These are phyloP conservation scores for Breynia disticha DNA, from an alignment of 441 rosid genomes.

Conservation along the genomic window DNA sequence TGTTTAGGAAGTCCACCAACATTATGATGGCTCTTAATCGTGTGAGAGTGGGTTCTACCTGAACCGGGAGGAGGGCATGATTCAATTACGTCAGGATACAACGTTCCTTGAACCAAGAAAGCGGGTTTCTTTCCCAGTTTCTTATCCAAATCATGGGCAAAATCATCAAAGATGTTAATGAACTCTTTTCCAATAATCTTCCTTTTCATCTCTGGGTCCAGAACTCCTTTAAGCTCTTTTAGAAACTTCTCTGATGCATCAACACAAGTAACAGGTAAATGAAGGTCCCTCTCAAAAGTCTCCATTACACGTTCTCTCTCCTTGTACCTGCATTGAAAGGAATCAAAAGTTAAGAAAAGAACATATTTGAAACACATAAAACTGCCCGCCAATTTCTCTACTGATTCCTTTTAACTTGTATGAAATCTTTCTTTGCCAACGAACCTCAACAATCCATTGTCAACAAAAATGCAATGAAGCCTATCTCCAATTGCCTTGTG, in stretches of 20 bases:
- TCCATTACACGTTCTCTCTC: conserved; percentile 88
- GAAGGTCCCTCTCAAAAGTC: conserved; percentile 78
- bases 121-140: conserved; percentile 67
- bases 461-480: conserved; percentile 88
- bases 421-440: conserved; percentile 1
- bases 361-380: background rate
- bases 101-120: conserved; percentile 83
- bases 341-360: conserved; percentile 7
- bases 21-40: conserved; percentile 90
- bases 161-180: conserved; percentile 61
- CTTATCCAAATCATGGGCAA: conserved; percentile 65
- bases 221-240: conserved; percentile 74
- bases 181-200: conserved; percentile 87
- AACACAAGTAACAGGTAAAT: conserved; percentile 74
- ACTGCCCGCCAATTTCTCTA: no score
- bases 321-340: conserved; percentile 62
- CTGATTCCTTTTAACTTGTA: background rate
- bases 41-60: conserved; percentile 79
- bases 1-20: conserved; percentile 93
- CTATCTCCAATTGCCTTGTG: conserved; percentile 88
- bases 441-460: conserved; percentile 88
- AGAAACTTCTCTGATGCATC: conserved; percentile 71
- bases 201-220: conserved; percentile 83
- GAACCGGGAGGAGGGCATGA: conserved; percentile 97
- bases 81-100: conserved; percentile 93